Evolutionary conservation across 768 basidiomycete species (phyloP).

Genomic region (Psilocybe sp.): DNA sequence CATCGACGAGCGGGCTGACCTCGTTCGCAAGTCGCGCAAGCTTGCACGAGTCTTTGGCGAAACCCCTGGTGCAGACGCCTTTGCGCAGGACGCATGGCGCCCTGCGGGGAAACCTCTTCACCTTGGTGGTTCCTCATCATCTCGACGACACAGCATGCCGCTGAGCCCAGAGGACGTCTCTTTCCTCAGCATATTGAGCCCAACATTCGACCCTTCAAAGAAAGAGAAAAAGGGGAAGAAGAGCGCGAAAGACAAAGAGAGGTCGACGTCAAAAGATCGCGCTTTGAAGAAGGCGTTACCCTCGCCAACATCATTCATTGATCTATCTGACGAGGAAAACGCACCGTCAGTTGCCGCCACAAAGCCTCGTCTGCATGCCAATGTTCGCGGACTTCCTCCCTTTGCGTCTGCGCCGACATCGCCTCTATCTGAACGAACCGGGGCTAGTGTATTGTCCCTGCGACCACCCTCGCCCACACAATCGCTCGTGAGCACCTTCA

Average conservation of each 20-base stretch:
- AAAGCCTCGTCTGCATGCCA: not conserved
- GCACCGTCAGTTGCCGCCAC: slow-evolving; percentile 15
- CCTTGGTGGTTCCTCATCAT: slow-evolving; percentile 19
- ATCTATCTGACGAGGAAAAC: slow-evolving; percentile 62
- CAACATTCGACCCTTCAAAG: slow-evolving; percentile 12
- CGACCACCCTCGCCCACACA: slow-evolving; percentile 34
- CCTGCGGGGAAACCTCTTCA: slow-evolving; percentile 19
- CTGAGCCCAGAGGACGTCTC: slow-evolving; percentile 45
- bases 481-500: slow-evolving; percentile 46
- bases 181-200: slow-evolving; percentile 26
- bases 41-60: slow-evolving; percentile 79
- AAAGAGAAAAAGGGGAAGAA: too few species aligned
- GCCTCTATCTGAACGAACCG: too few species aligned
- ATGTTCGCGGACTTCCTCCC: too few species aligned
- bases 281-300: not conserved
- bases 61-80: slow-evolving; percentile 48
- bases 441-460: not conserved
- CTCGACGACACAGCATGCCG: slow-evolving; percentile 56
- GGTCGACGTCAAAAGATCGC: slow-evolving; percentile 1
- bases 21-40: slow-evolving; percentile 72
- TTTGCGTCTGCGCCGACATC: too few species aligned
- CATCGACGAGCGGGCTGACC: slow-evolving; percentile 65
- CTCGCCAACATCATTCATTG: slow-evolving; percentile 55
- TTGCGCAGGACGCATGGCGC: slow-evolving; percentile 26
- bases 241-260: too few species aligned